These are phyloP conservation scores for Pisolithus marmoratus DNA, from an alignment of 768 basidiomycete species.

Conservation along the genomic window DNA sequence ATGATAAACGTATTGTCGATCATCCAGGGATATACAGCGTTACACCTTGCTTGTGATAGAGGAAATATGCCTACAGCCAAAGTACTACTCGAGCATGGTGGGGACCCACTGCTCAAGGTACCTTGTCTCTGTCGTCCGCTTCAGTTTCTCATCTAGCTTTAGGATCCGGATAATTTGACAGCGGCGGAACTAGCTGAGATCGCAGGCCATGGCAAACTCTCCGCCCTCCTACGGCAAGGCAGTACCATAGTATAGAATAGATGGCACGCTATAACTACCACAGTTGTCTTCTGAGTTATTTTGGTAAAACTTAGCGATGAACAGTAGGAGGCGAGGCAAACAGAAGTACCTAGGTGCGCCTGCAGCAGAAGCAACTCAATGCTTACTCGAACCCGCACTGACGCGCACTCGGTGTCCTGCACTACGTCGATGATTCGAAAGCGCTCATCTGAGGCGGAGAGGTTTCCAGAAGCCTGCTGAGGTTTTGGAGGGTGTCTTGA, in stretches of 20 bases:
- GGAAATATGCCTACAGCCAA: slow-evolving; percentile 56
- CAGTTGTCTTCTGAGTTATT: not conserved
- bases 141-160: slow-evolving; percentile 4
- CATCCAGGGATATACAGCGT: slow-evolving; percentile 75
- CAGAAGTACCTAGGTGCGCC: no score
- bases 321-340: no score
- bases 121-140: slow-evolving; percentile 2
- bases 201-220: slow-evolving; percentile 53
- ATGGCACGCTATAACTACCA: not conserved
- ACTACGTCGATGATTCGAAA: no score
- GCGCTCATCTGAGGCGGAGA: no score
- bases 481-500: slow-evolving; percentile 49
- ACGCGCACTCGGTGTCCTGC: no score
- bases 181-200: slow-evolving; percentile 55
- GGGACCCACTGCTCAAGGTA: slow-evolving; percentile 62
- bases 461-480: not conserved
- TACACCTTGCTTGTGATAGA: slow-evolving; percentile 85
- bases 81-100: slow-evolving; percentile 58
- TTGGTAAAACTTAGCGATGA: no score
- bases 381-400: no score
- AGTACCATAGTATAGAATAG: slow-evolving; percentile 8
- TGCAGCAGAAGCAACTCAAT: no score
- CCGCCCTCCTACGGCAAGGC: slow-evolving; percentile 21
- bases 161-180: slow-evolving; percentile 67
- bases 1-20: slow-evolving; percentile 3